These are phyloP conservation scores for Endoconidiophora polonica DNA, from an alignment of 2,329 filamentous ascomycete genomes.

Conservation along the genomic window DNA sequence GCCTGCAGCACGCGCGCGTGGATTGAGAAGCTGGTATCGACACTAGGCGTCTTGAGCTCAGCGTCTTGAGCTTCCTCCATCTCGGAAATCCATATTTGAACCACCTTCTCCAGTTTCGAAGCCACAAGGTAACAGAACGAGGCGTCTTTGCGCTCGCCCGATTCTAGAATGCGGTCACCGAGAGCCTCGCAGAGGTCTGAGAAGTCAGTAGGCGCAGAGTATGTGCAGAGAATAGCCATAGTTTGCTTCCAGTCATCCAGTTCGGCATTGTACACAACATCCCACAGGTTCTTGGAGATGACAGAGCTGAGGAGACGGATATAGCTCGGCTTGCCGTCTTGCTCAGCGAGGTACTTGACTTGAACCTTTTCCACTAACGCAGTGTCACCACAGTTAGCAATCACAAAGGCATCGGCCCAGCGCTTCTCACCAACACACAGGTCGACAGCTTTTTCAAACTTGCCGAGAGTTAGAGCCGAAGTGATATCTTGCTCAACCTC, in stretches of 20 bases:
- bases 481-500: slow-evolving; percentile 76
- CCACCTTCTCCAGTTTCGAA: slow-evolving; percentile 93
- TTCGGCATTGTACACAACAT: slow-evolving; percentile 92
- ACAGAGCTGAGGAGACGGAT: slow-evolving; percentile 79
- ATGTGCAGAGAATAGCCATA: slow-evolving; percentile 91
- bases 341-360: slow-evolving; percentile 71
- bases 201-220: slow-evolving; percentile 80
- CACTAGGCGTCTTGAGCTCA: slow-evolving; percentile 48
- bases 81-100: slow-evolving; percentile 83
- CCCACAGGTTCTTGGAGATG: slow-evolving; percentile 93
- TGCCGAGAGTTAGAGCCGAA: slow-evolving; percentile 69
- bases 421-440: slow-evolving; percentile 77
- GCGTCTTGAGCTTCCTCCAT: slow-evolving; percentile 69
- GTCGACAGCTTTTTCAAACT: slow-evolving; percentile 79
- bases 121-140: slow-evolving; percentile 94
- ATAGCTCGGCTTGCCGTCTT: slow-evolving; percentile 74
- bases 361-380: slow-evolving; percentile 90
- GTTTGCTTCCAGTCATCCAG: slow-evolving; percentile 90
- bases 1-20: slow-evolving; percentile 78
- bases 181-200: slow-evolving; percentile 88
- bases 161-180: slow-evolving; percentile 74
- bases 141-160: slow-evolving; percentile 67
- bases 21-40: slow-evolving; percentile 75
- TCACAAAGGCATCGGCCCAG: slow-evolving; percentile 92
- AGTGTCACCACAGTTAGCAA: slow-evolving; percentile 90